These are phyloP conservation scores for Pyrus pyrifolia DNA, from an alignment of 306 rosid genomes.

Conservation along the genomic window DNA sequence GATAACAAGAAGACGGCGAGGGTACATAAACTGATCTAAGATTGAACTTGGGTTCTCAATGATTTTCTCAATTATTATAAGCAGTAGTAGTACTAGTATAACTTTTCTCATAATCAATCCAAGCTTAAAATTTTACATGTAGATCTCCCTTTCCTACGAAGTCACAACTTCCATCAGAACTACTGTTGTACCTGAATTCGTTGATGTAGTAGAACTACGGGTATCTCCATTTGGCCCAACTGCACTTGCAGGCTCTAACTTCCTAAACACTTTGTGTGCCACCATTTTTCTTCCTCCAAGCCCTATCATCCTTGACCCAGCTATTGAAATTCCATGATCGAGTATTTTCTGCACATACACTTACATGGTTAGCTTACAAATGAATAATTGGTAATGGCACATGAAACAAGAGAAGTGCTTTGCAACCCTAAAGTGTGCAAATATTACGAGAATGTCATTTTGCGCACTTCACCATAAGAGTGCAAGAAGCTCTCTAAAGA, in stretches of 20 bases:
- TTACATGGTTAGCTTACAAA: background rate
- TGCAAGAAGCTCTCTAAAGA: background rate
- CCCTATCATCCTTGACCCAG: conserved; percentile 33
- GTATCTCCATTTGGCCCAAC: conserved; percentile 3
- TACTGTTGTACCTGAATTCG: conserved; percentile 19
- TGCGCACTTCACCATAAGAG: background rate
- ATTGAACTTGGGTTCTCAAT: background rate
- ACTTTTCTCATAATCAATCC: conserved; percentile 15
- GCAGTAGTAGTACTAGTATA: conserved; percentile 30
- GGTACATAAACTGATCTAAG: background rate
- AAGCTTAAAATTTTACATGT: conserved; percentile 36
- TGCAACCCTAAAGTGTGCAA: background rate
- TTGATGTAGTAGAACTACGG: conserved; percentile 45
- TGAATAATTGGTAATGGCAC: background rate
- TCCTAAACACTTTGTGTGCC: conserved; percentile 20
- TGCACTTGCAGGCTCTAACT: background rate
- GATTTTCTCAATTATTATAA: conserved; percentile 25
- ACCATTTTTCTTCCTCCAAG: conserved; percentile 37
- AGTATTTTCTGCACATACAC: background rate
- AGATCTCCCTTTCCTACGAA: conserved; percentile 36
- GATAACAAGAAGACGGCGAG: background rate
- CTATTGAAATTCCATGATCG: background rate
- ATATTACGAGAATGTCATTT: background rate
- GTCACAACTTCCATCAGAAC: conserved; percentile 29
- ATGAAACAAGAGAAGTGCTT: background rate